A percentile compares a stretch with the other conserved stretches of the same genome.
Evolutionary conservation across 257 asterid genomes (phyloP).

Genomic region (Mitragyna speciosa): DNA sequence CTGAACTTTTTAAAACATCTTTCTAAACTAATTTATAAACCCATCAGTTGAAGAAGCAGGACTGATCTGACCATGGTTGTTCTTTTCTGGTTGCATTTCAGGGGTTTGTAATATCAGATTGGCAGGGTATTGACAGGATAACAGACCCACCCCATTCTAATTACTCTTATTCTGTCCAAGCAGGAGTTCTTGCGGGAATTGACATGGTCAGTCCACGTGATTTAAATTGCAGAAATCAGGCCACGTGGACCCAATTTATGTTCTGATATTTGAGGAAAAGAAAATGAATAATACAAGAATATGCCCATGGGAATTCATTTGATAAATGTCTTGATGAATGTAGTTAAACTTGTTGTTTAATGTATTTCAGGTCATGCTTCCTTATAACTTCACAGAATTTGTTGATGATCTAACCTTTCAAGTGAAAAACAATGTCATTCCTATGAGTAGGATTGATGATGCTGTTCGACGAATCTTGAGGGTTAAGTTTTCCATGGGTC

Average conservation of each 20-base stretch:
- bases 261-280: background rate
- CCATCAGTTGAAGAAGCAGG: background rate
- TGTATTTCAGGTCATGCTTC: conserved; percentile 42
- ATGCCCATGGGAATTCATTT: background rate
- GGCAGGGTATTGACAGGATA: conserved; percentile 80
- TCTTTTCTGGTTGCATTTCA: conserved; percentile 23
- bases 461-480: conserved; percentile 48
- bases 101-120: conserved; percentile 90
- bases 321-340: background rate
- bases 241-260: conserved; percentile 4
- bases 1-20: background rate
- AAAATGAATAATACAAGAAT: background rate
- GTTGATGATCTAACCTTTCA: conserved; percentile 30
- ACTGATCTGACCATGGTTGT: background rate
- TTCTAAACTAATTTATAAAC: background rate
- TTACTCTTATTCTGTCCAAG: conserved; percentile 79
- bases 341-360: background rate
- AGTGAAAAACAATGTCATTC: conserved; percentile 39
- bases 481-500: conserved; percentile 43
- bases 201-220: conserved; percentile 66
- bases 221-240: background rate
- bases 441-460: conserved; percentile 47
- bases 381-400: conserved; percentile 34
- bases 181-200: conserved; percentile 75
- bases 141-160: conserved; percentile 71